Conservation (phyloP, 331 rosid genomes). For the Erythrophleum ivorense region DNA sequence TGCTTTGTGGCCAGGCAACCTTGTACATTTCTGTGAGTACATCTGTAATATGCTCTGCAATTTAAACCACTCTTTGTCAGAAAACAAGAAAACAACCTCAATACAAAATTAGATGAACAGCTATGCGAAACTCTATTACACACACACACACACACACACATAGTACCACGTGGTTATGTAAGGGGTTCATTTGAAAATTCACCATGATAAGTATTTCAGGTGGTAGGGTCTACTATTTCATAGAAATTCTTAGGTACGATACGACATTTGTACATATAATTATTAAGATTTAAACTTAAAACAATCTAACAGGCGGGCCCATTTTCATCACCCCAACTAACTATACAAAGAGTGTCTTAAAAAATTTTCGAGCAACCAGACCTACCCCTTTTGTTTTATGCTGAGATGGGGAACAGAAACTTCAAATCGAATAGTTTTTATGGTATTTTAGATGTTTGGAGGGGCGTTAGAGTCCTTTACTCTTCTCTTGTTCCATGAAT, state of each 20-base stretch:
- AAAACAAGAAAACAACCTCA: neutral
- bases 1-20: constrained; percentile 85
- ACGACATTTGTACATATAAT: neutral
- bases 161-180: neutral
- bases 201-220: neutral
- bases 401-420: neutral
- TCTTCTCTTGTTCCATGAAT: neutral
- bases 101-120: neutral
- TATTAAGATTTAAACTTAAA: neutral
- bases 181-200: neutral
- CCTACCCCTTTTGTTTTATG: neutral
- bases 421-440: neutral
- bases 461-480: constrained; percentile 16
- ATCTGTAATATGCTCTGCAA: constrained; percentile 84
- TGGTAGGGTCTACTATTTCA: neutral
- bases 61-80: constrained; percentile 25
- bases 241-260: neutral
- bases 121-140: no score
- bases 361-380: neutral
- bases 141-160: neutral
- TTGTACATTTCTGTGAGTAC: constrained; percentile 64
- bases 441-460: neutral
- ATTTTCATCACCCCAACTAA: neutral
- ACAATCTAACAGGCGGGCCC: neutral
- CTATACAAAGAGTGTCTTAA: neutral